These are phyloP conservation scores for Ehretia macrophylla DNA, from an alignment of 257 asterid genomes.

Conservation along the genomic window DNA sequence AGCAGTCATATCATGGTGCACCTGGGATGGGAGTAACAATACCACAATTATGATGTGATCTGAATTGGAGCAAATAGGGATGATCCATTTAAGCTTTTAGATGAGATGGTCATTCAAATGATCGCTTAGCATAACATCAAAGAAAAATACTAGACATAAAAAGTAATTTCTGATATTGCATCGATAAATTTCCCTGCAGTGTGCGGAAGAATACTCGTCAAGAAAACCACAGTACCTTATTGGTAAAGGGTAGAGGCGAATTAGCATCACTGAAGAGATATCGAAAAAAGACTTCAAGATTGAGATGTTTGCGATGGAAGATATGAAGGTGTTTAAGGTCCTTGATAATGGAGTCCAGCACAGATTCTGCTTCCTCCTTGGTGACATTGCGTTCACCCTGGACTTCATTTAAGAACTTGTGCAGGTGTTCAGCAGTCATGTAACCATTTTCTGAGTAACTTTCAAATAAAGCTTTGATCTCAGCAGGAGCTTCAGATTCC, in stretches of 20 bases:
- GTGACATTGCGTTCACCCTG: conserved; percentile 51
- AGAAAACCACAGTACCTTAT: conserved; percentile 35
- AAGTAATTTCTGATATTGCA: no score
- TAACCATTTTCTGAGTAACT: conserved; percentile 54
- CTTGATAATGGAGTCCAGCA: conserved; percentile 39
- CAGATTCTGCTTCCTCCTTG: conserved; percentile 39
- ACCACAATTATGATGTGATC: neutral
- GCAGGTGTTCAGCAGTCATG: conserved; percentile 49
- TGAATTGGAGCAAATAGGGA: no score
- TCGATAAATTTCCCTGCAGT: no score
- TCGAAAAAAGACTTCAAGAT: conserved; percentile 46
- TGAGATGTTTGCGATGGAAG: conserved; percentile 42
- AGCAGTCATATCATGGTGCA: conserved; percentile 61
- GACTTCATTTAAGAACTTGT: conserved; percentile 52
- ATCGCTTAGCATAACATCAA: no score
- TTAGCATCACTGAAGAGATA: conserved; percentile 50
- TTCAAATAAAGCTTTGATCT: conserved; percentile 43
- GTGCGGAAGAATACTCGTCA: no score
- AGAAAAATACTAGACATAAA: neutral
- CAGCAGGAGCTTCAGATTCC: conserved; percentile 60
- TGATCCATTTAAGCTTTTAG: no score
- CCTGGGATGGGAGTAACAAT: conserved; percentile 28
- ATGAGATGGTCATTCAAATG: no score
- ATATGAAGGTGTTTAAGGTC: conserved; percentile 49
- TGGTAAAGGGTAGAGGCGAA: conserved; percentile 43